Conservation (phyloP, 805 yeast species). For the Jamesozyma spencerorum region DNA sequence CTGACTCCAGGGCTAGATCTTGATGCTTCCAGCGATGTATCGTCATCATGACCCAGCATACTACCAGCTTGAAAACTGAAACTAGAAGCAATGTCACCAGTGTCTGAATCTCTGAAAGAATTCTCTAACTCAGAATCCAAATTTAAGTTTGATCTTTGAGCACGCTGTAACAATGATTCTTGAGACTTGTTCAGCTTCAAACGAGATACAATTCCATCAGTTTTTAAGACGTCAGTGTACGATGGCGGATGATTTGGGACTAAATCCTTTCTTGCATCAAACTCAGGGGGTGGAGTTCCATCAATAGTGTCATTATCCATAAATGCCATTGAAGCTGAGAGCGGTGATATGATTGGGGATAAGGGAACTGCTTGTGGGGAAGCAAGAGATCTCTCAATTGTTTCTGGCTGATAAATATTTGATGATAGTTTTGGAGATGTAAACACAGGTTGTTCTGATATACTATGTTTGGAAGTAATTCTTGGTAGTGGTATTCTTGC, state of each 20-base stretch:
- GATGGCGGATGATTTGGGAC: conserved; percentile 30
- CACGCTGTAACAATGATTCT: conserved; percentile 7
- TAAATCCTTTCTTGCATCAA: conserved; percentile 6
- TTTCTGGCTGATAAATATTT: conserved; percentile 48
- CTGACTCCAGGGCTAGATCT: too few relatives aligned
- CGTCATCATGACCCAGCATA: too few relatives aligned
- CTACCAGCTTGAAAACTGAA: conserved; percentile 8
- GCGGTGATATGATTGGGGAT: conserved; percentile 39
- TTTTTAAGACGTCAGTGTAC: conserved; percentile 24
- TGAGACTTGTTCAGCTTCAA: conserved; percentile 8
- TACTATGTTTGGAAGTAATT: neutral
- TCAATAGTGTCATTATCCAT: neutral
- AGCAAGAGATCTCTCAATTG: conserved; percentile 36
- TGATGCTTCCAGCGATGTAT: too few relatives aligned
- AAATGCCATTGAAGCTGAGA: conserved; percentile 41
- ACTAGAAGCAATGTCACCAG: conserved; percentile 13
- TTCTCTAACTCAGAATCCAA: conserved; percentile 6
- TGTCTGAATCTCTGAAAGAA: conserved; percentile 5
- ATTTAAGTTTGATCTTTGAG: conserved; percentile 4
- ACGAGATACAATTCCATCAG: conserved; percentile 8
- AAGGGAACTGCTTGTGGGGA: conserved; percentile 62
- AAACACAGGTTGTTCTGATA: conserved; percentile 6
- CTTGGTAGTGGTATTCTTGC: conserved; percentile 7
- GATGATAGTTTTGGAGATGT: conserved; percentile 32
- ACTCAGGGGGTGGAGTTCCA: conserved; percentile 16